Evolutionary conservation across 345 rosid genomes (phyloP), one percentile per base, ranked within the genome.

Genomic region (Euphorbia tirucalli): DNA sequence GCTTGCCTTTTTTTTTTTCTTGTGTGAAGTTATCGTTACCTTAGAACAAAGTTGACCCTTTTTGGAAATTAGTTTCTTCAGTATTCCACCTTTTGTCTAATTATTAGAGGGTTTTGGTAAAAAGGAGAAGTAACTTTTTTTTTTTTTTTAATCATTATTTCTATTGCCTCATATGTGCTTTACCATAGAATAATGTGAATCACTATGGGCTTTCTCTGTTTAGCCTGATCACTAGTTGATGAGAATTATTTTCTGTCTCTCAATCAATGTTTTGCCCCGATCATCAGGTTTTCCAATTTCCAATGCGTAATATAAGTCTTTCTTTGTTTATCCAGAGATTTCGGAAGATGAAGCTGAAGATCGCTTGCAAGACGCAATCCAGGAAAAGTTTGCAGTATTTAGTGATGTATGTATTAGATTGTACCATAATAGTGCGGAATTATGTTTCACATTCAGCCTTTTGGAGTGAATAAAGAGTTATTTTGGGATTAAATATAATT

Each of bases 261-360:
- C 65, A 55, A 73, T 71, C 27, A 62, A 60, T 41, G 25, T 55
- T 41, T 61, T 61, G 60, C 24, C 55, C 35, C 10, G 25, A 56
- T 22, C 65, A 31, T 48, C 27, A 22, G 30, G 54, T 27, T 32
- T 30, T n/a, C 71, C 27, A 39, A 73, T 32, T 25, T n/a, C 71
- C 27, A 39, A 69, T 14, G 71, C 43, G 57, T 66, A 56, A 16
- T 80, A 6, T 39, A 46, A 82, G 30, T 2, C 65, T 66, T 54
- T 49, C 71, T 77, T 73, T 65, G 61, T 76, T 78, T 60, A 50
- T 81, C 82, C 82, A 94, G 99, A 93, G 87, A 93, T 93, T 68
- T 90, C 99, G 9, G 97, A 93, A 82, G 97, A 89, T 75, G 99
- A 95, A 84, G 98, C 98, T 16, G 99, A 95, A 91, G 88, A 93